Evolutionary conservation across 2,329 filamentous ascomycete species (phyloP).

Genomic region (Ceratocystis alfenasii): DNA sequence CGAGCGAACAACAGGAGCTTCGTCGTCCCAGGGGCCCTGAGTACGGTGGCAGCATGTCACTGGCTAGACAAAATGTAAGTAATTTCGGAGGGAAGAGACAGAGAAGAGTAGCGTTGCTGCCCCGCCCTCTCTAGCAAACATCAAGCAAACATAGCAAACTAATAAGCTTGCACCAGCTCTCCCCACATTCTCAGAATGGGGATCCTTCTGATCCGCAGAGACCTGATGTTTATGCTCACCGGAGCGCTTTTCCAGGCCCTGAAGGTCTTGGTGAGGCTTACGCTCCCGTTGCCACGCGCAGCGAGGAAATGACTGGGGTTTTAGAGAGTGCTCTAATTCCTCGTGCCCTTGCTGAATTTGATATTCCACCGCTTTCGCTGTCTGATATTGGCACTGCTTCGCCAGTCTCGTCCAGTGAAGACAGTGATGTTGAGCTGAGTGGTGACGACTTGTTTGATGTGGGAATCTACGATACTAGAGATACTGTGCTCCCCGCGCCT

Average conservation of each 20-base stretch:
- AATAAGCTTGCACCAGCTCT: not conserved
- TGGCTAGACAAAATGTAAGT: constrained; percentile 1
- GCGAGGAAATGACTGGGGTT: not conserved
- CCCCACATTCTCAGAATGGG: not conserved
- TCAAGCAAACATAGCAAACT: not conserved
- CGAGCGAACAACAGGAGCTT: not conserved
- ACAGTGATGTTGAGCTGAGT: constrained; percentile 11
- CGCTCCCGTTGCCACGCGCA: not conserved
- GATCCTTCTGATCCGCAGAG: not conserved
- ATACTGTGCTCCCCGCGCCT: constrained; percentile 3
- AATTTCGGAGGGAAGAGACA: no score
- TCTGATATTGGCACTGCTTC: not conserved
- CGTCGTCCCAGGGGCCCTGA: not conserved
- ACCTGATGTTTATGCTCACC: not conserved
- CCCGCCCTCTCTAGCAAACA: not conserved
- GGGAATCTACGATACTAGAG: constrained; percentile 1
- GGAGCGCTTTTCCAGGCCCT: not conserved
- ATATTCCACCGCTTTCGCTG: not conserved
- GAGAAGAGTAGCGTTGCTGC: no score
- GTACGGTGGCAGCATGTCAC: not conserved
- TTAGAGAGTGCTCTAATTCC: not conserved
- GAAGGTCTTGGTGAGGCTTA: not conserved
- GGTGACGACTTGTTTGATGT: constrained; percentile 12
- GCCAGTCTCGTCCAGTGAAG: not conserved
- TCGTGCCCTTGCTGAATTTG: not conserved